phyloP scores from a whole-genome alignment of 371 early-diverging fungal genomes.

The Blakeslea trispora region DNA sequence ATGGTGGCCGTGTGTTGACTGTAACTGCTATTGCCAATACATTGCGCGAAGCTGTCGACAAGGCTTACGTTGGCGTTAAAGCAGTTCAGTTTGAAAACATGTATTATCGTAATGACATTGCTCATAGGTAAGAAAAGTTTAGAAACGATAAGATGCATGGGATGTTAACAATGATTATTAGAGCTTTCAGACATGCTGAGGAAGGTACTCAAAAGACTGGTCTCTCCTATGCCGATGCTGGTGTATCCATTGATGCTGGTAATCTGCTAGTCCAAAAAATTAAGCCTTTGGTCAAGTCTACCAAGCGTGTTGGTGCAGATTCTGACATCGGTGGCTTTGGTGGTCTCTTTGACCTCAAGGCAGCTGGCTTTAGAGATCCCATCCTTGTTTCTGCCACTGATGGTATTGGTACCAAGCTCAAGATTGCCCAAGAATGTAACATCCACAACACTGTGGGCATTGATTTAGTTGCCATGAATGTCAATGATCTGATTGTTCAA shows the following conservation, averaged over 20 bases:
- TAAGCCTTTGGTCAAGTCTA: constrained; percentile 92
- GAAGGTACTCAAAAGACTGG: constrained; percentile 45
- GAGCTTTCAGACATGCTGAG: constrained; percentile 65
- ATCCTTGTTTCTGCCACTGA: constrained; percentile 96
- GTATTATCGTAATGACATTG: constrained; percentile 92
- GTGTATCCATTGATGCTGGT: constrained; percentile 95
- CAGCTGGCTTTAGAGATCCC: constrained; percentile 89
- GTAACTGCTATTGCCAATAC: constrained; percentile 82
- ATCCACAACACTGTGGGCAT: constrained; percentile 93
- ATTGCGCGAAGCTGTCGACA: constrained; percentile 74
- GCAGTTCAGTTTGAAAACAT: constrained; percentile 81
- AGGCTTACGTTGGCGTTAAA: constrained; percentile 72
- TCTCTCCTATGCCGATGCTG: constrained; percentile 91
- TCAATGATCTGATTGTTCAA: constrained; percentile 98
- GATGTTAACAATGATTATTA: constrained; percentile 15
- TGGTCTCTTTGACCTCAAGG: constrained; percentile 94
- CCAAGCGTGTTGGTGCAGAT: constrained; percentile 89
- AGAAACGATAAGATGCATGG: neutral
- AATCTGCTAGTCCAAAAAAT: constrained; percentile 93
- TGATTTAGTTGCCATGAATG: constrained; percentile 98
- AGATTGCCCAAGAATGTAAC: constrained; percentile 84
- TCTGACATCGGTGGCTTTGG: constrained; percentile 98
- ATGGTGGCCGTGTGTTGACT: constrained; percentile 94
- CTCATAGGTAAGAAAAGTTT: constrained; percentile 55
- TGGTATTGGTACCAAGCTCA: constrained; percentile 98